A percentile compares a stretch with the other conserved stretches of the same genome.
phyloP scores from a whole-genome alignment of 441 rosid genomes.

The Erodium moschatum region DNA sequence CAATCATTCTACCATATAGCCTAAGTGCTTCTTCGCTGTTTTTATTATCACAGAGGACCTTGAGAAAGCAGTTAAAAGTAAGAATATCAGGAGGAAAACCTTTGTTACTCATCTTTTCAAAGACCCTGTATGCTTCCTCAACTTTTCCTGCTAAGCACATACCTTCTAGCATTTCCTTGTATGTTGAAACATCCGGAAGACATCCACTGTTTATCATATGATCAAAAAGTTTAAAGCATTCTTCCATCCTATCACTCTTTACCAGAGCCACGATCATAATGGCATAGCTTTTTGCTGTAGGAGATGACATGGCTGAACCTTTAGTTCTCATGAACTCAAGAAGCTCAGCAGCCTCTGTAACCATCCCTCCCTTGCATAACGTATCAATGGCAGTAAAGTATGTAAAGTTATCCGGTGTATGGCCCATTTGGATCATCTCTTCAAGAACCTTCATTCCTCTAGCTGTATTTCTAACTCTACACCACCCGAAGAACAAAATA shows the following conservation, averaged over 20 bases:
- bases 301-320: conserved; percentile 73
- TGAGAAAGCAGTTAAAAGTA: conserved; percentile 75
- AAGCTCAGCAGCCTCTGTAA: conserved; percentile 59
- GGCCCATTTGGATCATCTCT: conserved; percentile 73
- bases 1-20: conserved; percentile 58
- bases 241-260: conserved; percentile 45
- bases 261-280: conserved; percentile 63
- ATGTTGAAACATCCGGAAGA: conserved; percentile 84
- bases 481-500: conserved; percentile 80
- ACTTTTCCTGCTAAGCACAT: conserved; percentile 68
- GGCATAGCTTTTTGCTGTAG: conserved; percentile 73
- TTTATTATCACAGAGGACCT: conserved; percentile 60
- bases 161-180: conserved; percentile 71
- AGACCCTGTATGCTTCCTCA: conserved; percentile 65
- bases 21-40: conserved; percentile 61
- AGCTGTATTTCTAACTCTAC: conserved; percentile 67
- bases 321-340: conserved; percentile 75
- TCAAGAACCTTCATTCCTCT: conserved; percentile 61
- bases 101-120: conserved; percentile 72
- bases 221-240: conserved; percentile 53
- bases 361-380: conserved; percentile 71
- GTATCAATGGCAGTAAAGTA: conserved; percentile 80
- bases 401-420: conserved; percentile 69
- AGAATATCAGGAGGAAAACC: conserved; percentile 91
- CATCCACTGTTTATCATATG: conserved; percentile 71